Percentiles rank a stretch among this genome's conserved stretches.
Evolutionary conservation across 1,139 yeast species (phyloP).

Genomic region (Kodamaea plutei): DNA sequence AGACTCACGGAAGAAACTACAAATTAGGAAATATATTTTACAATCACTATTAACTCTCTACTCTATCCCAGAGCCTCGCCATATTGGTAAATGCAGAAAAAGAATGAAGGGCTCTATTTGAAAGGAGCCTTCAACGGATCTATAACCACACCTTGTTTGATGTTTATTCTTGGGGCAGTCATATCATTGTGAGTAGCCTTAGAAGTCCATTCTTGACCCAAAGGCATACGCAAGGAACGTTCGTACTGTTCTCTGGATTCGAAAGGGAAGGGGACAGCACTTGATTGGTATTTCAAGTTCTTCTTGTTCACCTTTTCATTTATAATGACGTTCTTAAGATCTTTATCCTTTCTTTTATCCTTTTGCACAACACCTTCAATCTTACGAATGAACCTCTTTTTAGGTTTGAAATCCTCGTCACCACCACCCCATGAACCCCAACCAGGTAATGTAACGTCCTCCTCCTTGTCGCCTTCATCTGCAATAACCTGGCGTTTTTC

Average conservation of each 20-base stretch:
- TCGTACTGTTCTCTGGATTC: conserved; percentile 94
- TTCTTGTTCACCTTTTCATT: conserved; percentile 85
- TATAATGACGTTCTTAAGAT: conserved; percentile 75
- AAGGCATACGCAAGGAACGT: conserved; percentile 89
- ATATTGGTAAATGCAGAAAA: too few species aligned
- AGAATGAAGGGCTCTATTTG: too few species aligned
- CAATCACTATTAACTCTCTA: too few species aligned
- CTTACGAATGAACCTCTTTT: conserved; percentile 61
- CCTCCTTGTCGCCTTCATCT: conserved; percentile 85
- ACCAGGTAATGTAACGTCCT: conserved; percentile 86
- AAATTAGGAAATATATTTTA: too few species aligned
- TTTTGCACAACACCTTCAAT: conserved; percentile 68
- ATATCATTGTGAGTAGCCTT: conserved; percentile 81
- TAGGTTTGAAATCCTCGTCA: conserved; percentile 42
- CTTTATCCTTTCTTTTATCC: conserved; percentile 73
- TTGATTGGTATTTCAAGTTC: conserved; percentile 77
- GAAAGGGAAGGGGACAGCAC: conserved; percentile 88
- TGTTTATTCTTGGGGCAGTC: conserved; percentile 83
- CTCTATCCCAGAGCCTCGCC: too few species aligned
- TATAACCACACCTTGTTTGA: conserved; percentile 84
- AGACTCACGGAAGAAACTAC: too few species aligned
- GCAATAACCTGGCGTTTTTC: conserved; percentile 65
- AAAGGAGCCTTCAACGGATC: conserved; percentile 83
- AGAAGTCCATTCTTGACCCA: conserved; percentile 96
- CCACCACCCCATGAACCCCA: conserved; percentile 90